Conservation (phyloP, 2,329 filamentous ascomycete species). For the Nemania sp. region DNA sequence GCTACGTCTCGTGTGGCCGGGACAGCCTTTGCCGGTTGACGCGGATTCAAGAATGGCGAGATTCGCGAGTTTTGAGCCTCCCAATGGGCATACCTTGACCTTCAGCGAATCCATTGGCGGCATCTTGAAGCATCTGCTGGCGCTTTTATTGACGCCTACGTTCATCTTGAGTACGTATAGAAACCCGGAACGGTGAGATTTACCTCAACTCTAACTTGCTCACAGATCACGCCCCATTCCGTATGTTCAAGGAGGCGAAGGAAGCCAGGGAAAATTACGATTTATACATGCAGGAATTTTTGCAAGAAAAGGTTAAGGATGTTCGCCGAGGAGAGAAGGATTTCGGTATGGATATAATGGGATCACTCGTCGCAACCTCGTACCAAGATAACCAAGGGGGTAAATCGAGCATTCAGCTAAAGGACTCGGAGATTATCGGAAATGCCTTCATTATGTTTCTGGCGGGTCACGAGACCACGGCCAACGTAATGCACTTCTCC, state of each 20-base stretch:
- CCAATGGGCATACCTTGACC: constrained; percentile 63
- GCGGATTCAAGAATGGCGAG: constrained; percentile 52
- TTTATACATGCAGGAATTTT: constrained; percentile 72
- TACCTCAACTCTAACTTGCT: constrained; percentile 13
- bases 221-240: constrained; percentile 51
- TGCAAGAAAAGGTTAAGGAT: constrained; percentile 60
- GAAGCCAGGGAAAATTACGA: constrained; percentile 65
- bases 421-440: constrained; percentile 69
- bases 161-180: constrained; percentile 55
- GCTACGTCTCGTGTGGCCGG: constrained; percentile 64
- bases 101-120: constrained; percentile 67
- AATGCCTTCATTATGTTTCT: constrained; percentile 73
- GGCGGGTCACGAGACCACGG: constrained; percentile 81
- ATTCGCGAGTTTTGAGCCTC: constrained; percentile 50
- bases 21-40: constrained; percentile 55
- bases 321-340: constrained; percentile 44
- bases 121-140: constrained; percentile 66
- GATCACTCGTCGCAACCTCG: constrained; percentile 52
- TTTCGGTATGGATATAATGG: constrained; percentile 60
- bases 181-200: background rate
- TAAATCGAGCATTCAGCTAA: constrained; percentile 47
- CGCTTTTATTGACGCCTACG: constrained; percentile 62
- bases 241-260: constrained; percentile 55
- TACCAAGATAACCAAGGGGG: constrained; percentile 39
- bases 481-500: constrained; percentile 74